Percentiles rank a stretch among this genome's conserved stretches.
phyloP scores from a whole-genome alignment of 805 yeast genomes.

The Henningerozyma blattae region DNA sequence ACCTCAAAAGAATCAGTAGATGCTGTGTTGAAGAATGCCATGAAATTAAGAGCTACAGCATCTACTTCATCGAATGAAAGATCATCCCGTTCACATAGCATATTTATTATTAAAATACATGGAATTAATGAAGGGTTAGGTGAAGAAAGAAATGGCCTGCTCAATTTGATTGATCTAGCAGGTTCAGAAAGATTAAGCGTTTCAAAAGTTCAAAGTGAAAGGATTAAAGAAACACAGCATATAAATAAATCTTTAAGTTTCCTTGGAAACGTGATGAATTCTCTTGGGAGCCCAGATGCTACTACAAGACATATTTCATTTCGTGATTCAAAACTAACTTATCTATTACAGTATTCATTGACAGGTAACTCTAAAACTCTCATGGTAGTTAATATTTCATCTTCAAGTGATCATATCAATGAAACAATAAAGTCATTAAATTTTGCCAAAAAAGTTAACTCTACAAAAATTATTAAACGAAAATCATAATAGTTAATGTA shows the following conservation, averaged over 20 bases:
- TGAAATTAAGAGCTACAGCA: constrained; percentile 60
- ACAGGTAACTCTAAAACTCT: constrained; percentile 81
- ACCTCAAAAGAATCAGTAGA: constrained; percentile 37
- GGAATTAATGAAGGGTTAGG: constrained; percentile 44
- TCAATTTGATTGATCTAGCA: constrained; percentile 83
- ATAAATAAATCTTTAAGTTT: constrained; percentile 82
- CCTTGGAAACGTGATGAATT: constrained; percentile 78
- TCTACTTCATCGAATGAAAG: constrained; percentile 70
- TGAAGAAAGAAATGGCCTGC: constrained; percentile 41
- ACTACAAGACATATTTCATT: constrained; percentile 66
- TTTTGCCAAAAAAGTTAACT: constrained; percentile 76
- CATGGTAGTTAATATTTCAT: constrained; percentile 86
- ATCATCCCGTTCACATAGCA: constrained; percentile 86
- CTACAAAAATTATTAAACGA: constrained; percentile 27
- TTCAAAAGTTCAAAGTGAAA: constrained; percentile 67
- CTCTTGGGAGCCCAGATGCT: constrained; percentile 42
- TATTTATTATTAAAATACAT: constrained; percentile 52
- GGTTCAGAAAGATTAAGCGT: constrained; percentile 82
- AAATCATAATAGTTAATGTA: background rate
- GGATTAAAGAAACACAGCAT: constrained; percentile 77
- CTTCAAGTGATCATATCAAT: constrained; percentile 45
- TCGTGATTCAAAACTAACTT: constrained; percentile 87
- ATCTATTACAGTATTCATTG: constrained; percentile 70
- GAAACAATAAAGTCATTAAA: constrained; percentile 80
- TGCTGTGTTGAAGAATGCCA: constrained; percentile 40